Base-by-base conservation (phyloP, 768 basidiomycete genomes). In the Leccinum aurantiacum region DNA sequence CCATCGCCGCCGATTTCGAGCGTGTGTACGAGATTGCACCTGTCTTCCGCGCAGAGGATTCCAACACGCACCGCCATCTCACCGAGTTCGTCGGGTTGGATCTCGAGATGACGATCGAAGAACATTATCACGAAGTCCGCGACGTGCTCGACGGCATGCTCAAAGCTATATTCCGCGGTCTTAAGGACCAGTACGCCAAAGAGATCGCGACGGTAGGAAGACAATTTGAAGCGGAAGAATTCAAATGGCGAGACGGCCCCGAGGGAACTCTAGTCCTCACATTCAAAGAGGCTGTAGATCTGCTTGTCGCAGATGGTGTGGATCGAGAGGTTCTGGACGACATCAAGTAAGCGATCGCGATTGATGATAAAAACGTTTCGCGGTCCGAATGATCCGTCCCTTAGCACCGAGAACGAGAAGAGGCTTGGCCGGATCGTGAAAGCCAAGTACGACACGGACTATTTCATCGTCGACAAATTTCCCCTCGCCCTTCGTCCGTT, bases 391-490 rank as follows among this genome's bases (percentile, higher is more conserved):
- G 37, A 69, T 46, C 60, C 24, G 0, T 44, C n/a, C 48, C 59
- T 62, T 63, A 95, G 94, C 79, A 99, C 97, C 19, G 89, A 91
- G 72, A 95, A 96, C 71, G 97, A 99, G 77, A 96, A 91, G 78
- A 83, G 90, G 61, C 88, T 99, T 38, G 97, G 97, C 22, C 80
- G 88, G 52, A 78, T 98, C 56, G 87, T 99, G 67, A 92, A 89
- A 71, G 88, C 85, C 54, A 98, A 97, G 76, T 96, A 97, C 73
- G 87, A 94, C 68, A 98, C 93, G 49, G 97, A 99, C 76, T 99
- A 98, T 79, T 99, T 91, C 79, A 98, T 98, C 75, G 88, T 99
- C 66, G 97, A 99, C 82, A 99, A 98, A 76, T 99, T 98, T 84
- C 97, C 97, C 5, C 82, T 95, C 75, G 90, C 83, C 38, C 86